phyloP scores from a whole-genome alignment of 2,329 filamentous ascomycete genomes.

The Plenodomus biglobosus region DNA sequence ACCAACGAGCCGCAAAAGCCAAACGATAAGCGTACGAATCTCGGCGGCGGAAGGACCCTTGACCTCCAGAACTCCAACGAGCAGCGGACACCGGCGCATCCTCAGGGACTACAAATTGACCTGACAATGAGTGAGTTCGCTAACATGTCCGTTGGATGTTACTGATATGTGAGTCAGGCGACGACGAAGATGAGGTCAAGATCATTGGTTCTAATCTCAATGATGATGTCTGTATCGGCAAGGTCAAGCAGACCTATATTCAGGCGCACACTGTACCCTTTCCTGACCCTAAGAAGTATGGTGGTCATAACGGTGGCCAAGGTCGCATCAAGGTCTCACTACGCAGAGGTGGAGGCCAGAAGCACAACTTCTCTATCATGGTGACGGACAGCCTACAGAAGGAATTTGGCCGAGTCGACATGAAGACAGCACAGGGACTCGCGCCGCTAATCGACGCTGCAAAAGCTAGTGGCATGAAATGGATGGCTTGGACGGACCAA shows the following conservation, averaged over 20 bases:
- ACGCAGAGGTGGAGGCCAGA: constrained; percentile 58
- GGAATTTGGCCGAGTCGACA: constrained; percentile 76
- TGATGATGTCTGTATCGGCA: constrained; percentile 79
- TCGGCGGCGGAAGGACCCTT: constrained; percentile 41
- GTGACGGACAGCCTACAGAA: constrained; percentile 71
- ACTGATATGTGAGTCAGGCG: constrained; percentile 45
- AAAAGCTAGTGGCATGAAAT: constrained; percentile 63
- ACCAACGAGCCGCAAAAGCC: constrained; percentile 21
- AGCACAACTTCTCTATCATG: constrained; percentile 67
- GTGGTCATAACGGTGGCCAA: constrained; percentile 59
- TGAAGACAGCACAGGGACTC: constrained; percentile 66
- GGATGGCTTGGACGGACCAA: constrained; percentile 69
- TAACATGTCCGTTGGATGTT: background rate
- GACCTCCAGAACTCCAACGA: constrained; percentile 45
- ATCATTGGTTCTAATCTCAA: constrained; percentile 62
- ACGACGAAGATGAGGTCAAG: constrained; percentile 65
- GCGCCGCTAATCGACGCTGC: constrained; percentile 70
- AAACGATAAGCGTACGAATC: constrained; percentile 18
- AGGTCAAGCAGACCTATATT: constrained; percentile 67
- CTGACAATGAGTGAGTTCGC: constrained; percentile 38
- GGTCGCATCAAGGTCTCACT: constrained; percentile 74
- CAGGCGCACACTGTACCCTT: constrained; percentile 69
- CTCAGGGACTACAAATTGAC: constrained; percentile 27
- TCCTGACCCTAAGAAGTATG: constrained; percentile 64
- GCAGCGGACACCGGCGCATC: constrained; percentile 4